phyloP scores from a whole-genome alignment of 2,329 filamentous ascomycete genomes.

The Calonectria naviculata region DNA sequence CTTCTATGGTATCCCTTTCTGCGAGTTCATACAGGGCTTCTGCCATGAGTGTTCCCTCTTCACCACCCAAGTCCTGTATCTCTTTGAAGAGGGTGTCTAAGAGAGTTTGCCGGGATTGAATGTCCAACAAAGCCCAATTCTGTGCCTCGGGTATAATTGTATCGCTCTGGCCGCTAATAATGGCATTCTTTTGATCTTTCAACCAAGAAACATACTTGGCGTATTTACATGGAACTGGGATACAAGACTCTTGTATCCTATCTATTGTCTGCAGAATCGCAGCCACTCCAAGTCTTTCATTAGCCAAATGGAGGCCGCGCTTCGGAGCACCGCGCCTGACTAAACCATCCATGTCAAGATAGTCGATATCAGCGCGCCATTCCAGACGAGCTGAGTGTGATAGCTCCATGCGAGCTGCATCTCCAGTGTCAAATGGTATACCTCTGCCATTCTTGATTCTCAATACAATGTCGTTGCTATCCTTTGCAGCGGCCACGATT shows the following conservation, averaged over 20 bases:
- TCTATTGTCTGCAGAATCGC: background rate
- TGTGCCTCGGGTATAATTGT: background rate
- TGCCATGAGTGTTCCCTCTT: background rate
- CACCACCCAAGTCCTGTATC: background rate
- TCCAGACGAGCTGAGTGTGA: background rate
- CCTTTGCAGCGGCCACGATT: background rate
- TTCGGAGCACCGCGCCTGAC: background rate
- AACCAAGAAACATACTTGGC: background rate
- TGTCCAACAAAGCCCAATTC: background rate
- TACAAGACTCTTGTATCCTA: background rate
- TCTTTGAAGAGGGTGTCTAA: background rate
- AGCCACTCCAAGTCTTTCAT: background rate
- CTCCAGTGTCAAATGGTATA: background rate
- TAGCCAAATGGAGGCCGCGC: background rate
- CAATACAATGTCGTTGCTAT: background rate
- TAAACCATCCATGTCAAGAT: background rate
- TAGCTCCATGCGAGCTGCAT: background rate
- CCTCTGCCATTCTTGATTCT: background rate
- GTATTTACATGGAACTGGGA: background rate
- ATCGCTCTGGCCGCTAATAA: background rate
- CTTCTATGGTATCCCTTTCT: background rate
- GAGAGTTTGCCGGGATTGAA: background rate
- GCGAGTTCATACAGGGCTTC: background rate
- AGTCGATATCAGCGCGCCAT: background rate
- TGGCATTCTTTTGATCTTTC: background rate